A percentile compares a stretch with the other conserved stretches of the same genome.
phyloP scores from a whole-genome alignment of 306 rosid species.

The Begonia fuchsioides region DNA sequence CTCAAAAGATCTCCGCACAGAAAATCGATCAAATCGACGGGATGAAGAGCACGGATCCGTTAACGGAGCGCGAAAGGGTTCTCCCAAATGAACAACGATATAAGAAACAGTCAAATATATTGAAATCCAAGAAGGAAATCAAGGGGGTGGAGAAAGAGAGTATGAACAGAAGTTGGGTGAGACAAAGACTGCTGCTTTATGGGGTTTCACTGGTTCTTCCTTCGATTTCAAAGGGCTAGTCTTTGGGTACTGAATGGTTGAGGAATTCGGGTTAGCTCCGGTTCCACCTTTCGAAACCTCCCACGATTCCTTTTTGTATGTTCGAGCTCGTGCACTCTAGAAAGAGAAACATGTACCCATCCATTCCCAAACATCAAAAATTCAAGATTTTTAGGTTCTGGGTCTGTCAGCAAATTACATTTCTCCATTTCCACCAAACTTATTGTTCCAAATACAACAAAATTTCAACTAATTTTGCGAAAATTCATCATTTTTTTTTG shows the following conservation, averaged over 20 bases:
- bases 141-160: not conserved
- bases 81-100: conserved; percentile 1
- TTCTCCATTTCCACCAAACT: no score
- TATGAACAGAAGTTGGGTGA: not conserved
- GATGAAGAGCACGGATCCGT: conserved; percentile 42
- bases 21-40: conserved; percentile 6
- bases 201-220: not conserved
- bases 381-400: no score
- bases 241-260: not conserved
- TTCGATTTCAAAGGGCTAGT: not conserved
- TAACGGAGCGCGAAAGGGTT: conserved; percentile 10
- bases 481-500: no score
- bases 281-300: not conserved
- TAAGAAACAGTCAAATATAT: not conserved
- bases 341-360: not conserved
- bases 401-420: no score
- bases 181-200: not conserved
- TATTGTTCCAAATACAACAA: no score
- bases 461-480: no score
- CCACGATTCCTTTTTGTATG: not conserved
- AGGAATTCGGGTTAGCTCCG: not conserved
- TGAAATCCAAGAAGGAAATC: not conserved
- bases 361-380: no score
- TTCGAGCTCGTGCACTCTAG: not conserved
- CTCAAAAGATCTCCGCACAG: conserved; percentile 15